Base-by-base conservation (phyloP, 73 alveolate genomes). In the Paramecium tetraurelia region DNA sequence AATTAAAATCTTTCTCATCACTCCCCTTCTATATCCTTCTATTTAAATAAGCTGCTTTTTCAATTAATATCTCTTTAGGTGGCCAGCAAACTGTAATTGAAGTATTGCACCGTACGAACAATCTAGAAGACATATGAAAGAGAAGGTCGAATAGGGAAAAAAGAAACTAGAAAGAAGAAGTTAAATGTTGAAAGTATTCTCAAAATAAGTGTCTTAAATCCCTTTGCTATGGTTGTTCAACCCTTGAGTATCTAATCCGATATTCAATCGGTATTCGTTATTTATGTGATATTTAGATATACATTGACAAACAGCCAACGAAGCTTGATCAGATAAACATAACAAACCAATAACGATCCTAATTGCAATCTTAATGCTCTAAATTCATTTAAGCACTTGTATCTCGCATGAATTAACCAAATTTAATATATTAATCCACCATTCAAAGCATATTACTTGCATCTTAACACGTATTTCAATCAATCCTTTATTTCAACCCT, bases 111-210 rank as follows among this genome's bases (percentile, higher is more conserved):
- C 5, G 87, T 75, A 31, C 22, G 87, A 75, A 75, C 87, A 35
- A 75, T 75, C 12, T 75, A 33, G 6, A 75, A 40, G 48, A 44
- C 87, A 1, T 75, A 16, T 40, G 29, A 75, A 75, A 36, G 38
- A 75, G 87, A 75, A 4, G 87, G 87, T n/a, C 87, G 87, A 14
- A 75, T 75, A 36, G 87, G 87, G 5, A 75, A 75, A 44, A 75
- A 75, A 75, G 87, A 75, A 40, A 36, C 87, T 1, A 75, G 87
- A 75, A 75, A 75, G 48, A 33, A 75, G 59, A 75, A 75, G 48
- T 21, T 75, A 36, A 75, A 44, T 36, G n/a, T 75, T 21, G 40
- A 75, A 40, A 75, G 11, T 75, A 20, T 75, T 21, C 59, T 75
- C 2, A 68, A 68, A 31, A 33, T 68, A 12, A 12, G 63, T 36